Base-by-base conservation (phyloP, 352 stramenopile genomes). In the Phytophthora europaea region DNA sequence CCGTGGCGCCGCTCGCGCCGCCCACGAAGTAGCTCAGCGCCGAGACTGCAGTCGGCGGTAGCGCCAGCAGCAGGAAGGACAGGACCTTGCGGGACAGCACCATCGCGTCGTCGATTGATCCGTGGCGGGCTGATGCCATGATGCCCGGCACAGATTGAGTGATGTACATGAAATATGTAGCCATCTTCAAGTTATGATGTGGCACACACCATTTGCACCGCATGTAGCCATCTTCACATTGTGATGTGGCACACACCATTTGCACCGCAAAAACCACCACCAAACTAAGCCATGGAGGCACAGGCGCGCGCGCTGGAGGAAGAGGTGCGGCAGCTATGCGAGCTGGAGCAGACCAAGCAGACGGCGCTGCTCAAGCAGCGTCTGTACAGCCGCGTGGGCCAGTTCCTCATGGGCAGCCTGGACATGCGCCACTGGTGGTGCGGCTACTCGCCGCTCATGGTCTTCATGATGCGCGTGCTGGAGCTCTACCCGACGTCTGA, bases 381-480 rank as follows among this genome's bases (percentile, higher is more conserved):
- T 4, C 79, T 94, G 15, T 96, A 94, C 65, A 89, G 76, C 64
- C 83, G 83, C 58, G 86, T 96, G 28, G 89, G 89, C 31, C 82
- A 92, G 67, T 96, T 94, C 65, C 81, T 96, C 61, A 85, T 94
- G 78, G 78, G 78, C 22, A 81, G 73, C 40, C 78, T 91, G 60
- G 74, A 89, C 64, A 69, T 73, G 55, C 76, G 77, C 47, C 89
- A 96, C 72, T 96, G 89, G 89, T 96, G 89, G 89, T 96, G 89
- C 65, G 34, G 61, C 43, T 92, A 90, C 58, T 87, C 89, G 34
- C 79, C 84, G 62, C 89, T 96, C 66, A 96, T 96, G 89, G 74
- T 86, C 57, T 96, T 94, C 67, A 96, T 96, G 87, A 89, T 94
- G 88, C 87, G 89, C n/a, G 65, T 96, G 12, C 65, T 96, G 64